Percentiles rank a stretch among this genome's conserved stretches.
These are phyloP conservation scores for Apophysomyces ossiformis DNA, from an alignment of 371 early-diverging fungal species.

Conservation along the genomic window DNA sequence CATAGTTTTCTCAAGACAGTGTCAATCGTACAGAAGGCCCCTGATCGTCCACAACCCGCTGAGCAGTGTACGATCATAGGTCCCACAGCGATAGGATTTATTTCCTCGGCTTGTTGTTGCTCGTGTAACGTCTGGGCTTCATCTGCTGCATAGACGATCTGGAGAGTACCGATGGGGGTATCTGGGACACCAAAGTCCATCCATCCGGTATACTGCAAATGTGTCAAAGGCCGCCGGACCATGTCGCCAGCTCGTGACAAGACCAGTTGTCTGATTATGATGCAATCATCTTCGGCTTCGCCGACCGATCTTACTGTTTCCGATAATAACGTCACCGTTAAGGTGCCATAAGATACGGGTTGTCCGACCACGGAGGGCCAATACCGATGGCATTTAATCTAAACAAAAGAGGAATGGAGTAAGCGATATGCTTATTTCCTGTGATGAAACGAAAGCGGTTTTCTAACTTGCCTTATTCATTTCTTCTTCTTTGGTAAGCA, in stretches of 20 bases:
- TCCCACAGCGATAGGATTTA: constrained; percentile 33
- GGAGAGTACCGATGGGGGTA: constrained; percentile 61
- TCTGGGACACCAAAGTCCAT: constrained; percentile 87
- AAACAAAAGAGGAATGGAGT: constrained; percentile 12
- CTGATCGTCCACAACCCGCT: constrained; percentile 98
- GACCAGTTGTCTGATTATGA: constrained; percentile 29
- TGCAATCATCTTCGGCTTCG: constrained; percentile 36
- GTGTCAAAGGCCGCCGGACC: constrained; percentile 59
- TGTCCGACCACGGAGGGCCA: constrained; percentile 62
- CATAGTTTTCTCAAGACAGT: constrained; percentile 52
- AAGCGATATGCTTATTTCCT: background rate
- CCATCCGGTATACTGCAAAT: constrained; percentile 90
- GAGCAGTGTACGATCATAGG: constrained; percentile 94
- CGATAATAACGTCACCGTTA: constrained; percentile 36
- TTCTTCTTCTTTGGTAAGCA: constrained; percentile 89
- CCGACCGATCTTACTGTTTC: constrained; percentile 24
- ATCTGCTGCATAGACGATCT: constrained; percentile 66
- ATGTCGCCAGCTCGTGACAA: constrained; percentile 17
- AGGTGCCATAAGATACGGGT: constrained; percentile 43
- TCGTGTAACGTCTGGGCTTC: constrained; percentile 41
- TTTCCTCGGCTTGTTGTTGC: constrained; percentile 15
- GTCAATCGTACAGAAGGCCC: constrained; percentile 90
- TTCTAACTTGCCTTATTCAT: constrained; percentile 64
- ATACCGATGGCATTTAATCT: constrained; percentile 76
- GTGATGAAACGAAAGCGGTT: background rate